phyloP scores from a whole-genome alignment of 2,329 filamentous ascomycete species.

The Clonostachys rhizophaga region DNA sequence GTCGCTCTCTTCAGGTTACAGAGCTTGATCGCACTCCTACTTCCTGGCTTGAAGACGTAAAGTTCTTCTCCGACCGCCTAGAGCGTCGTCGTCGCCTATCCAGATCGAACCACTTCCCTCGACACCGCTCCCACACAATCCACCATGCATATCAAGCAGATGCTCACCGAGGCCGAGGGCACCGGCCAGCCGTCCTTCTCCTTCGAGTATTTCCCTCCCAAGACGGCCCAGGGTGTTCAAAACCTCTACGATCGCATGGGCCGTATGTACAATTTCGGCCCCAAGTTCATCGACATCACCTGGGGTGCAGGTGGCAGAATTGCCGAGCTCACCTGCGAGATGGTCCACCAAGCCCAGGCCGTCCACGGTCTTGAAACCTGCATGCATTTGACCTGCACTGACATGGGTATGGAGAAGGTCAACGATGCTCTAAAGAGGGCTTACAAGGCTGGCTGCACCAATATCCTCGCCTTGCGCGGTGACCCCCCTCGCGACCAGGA shows the following conservation, averaged over 20 bases:
- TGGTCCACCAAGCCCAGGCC: slow-evolving; percentile 93
- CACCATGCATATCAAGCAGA: slow-evolving; percentile 93
- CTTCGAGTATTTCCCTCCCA: slow-evolving; percentile 98
- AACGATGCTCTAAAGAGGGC: slow-evolving; percentile 83
- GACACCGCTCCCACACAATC: no score
- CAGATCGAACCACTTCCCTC: no score
- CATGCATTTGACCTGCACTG: slow-evolving; percentile 98
- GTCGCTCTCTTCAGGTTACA: no score
- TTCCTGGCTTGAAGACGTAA: no score
- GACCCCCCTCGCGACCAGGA: slow-evolving; percentile 93
- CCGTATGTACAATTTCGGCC: slow-evolving; percentile 92
- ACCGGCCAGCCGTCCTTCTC: slow-evolving; percentile 86
- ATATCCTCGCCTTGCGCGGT: slow-evolving; percentile 89
- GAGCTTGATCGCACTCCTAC: no score
- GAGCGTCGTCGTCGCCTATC: no score
- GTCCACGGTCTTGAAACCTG: slow-evolving; percentile 96
- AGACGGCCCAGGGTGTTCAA: slow-evolving; percentile 95
- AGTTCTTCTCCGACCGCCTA: no score
- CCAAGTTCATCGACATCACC: slow-evolving; percentile 95
- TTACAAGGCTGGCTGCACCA: slow-evolving; percentile 93
- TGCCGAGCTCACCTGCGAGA: slow-evolving; percentile 91
- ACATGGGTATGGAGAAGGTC: slow-evolving; percentile 92
- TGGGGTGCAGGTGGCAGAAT: slow-evolving; percentile 94
- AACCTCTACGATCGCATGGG: slow-evolving; percentile 99
- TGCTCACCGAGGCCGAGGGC: slow-evolving; percentile 77